Conservation (phyloP, 345 rosid genomes). For the Gossypium sturtianum region DNA sequence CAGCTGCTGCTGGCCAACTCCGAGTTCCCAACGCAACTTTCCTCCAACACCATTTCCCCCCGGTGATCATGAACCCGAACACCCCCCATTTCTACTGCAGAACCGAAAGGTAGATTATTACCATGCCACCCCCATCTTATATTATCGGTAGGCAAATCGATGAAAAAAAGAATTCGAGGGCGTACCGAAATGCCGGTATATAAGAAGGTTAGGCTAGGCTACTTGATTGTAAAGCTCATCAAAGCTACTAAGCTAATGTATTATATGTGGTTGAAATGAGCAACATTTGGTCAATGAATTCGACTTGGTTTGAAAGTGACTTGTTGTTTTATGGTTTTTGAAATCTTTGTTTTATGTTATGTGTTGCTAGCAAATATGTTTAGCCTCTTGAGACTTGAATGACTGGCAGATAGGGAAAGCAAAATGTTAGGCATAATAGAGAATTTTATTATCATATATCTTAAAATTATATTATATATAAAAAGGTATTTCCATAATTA, state of each 20-base stretch:
- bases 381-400: neutral
- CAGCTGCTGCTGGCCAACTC: slow-evolving; percentile 30
- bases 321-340: neutral
- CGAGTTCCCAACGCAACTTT: slow-evolving; percentile 16
- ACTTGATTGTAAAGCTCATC: neutral
- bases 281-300: neutral
- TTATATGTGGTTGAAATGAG: neutral
- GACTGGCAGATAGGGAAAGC: neutral
- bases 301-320: neutral
- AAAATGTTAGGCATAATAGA: neutral
- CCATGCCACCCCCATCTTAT: neutral
- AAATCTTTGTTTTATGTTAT: neutral
- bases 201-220: neutral
- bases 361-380: neutral
- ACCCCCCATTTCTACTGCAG: slow-evolving; percentile 30
- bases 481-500: no score
- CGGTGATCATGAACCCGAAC: slow-evolving; percentile 18
- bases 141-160: neutral
- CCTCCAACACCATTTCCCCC: slow-evolving; percentile 14
- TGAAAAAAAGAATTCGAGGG: neutral
- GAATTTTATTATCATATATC: no score
- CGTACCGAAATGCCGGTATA: neutral
- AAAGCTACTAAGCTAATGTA: neutral
- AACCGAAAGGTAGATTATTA: slow-evolving; percentile 15
- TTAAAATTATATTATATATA: no score